These are phyloP conservation scores for Ustilago trichophora DNA, from an alignment of 1,284 basidiomycete genomes.

Conservation along the genomic window DNA sequence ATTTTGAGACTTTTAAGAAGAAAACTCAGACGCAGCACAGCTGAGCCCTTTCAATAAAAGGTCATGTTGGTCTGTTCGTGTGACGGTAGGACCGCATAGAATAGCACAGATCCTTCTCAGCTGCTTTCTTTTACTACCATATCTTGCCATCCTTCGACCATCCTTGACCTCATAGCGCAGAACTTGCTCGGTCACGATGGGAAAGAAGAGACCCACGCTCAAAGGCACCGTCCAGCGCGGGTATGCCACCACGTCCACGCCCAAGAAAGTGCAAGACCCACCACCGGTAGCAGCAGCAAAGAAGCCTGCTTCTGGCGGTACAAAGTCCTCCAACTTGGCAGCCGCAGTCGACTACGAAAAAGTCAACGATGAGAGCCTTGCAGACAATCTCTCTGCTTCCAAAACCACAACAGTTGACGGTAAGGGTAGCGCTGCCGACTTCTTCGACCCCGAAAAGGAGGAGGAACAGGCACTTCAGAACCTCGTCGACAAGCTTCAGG, in stretches of 20 bases:
- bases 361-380: slow-evolving; percentile 35
- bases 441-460: slow-evolving; percentile 52
- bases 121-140: no score
- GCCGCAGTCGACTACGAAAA: slow-evolving; percentile 48
- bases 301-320: slow-evolving; percentile 61
- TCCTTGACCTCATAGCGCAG: not conserved
- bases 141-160: slow-evolving; percentile 1
- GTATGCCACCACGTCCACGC: slow-evolving; percentile 73
- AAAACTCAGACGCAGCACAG: no score
- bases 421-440: slow-evolving; percentile 3
- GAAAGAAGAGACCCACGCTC: slow-evolving; percentile 62
- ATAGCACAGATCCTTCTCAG: no score
- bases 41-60: no score
- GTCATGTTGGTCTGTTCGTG: no score
- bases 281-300: slow-evolving; percentile 33
- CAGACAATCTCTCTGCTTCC: slow-evolving; percentile 26
- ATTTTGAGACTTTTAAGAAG: slow-evolving; percentile 23
- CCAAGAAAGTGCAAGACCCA: slow-evolving; percentile 76
- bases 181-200: slow-evolving; percentile 12
- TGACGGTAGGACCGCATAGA: no score
- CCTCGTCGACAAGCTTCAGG: slow-evolving; percentile 78
- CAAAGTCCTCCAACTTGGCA: slow-evolving; percentile 22
- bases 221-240: slow-evolving; percentile 60
- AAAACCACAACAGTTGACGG: slow-evolving; percentile 9
- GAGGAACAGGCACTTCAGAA: slow-evolving; percentile 64